Evolutionary conservation across 2,329 filamentous ascomycete genomes (phyloP).

Genomic region (Ceratocystis alfenasii): DNA sequence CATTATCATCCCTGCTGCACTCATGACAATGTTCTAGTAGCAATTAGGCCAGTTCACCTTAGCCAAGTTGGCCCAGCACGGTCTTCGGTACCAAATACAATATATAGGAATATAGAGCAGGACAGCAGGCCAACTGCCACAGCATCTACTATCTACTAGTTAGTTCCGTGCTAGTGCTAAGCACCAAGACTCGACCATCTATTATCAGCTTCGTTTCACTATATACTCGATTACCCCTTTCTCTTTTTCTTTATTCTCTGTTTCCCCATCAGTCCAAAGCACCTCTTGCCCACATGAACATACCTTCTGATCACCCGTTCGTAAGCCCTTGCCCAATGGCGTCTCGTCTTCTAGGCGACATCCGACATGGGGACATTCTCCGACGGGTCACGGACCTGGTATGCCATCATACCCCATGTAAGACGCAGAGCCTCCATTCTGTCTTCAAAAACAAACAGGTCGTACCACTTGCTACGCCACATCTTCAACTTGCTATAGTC

Average conservation of each 20-base stretch:
- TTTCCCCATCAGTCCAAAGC: neutral
- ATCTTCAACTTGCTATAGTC: conserved; percentile 44
- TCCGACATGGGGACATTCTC: conserved; percentile 15
- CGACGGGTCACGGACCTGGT: conserved; percentile 40
- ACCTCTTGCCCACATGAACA: conserved; percentile 2
- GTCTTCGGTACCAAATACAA: neutral
- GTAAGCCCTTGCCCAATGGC: conserved; percentile 12
- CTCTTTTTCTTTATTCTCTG: conserved; percentile 9
- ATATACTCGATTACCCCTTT: neutral
- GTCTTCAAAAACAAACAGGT: conserved; percentile 44
- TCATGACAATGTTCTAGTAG: too few species aligned
- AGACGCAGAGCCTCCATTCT: conserved; percentile 45
- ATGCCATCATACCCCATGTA: conserved; percentile 49
- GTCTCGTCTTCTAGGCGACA: conserved; percentile 14
- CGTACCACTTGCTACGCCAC: conserved; percentile 50
- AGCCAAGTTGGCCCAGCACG: too few species aligned
- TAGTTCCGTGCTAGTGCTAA: neutral
- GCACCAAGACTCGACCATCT: conserved; percentile 1
- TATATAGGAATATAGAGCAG: neutral
- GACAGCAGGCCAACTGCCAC: neutral
- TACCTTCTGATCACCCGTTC: conserved; percentile 1
- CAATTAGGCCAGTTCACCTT: too few species aligned
- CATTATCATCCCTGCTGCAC: too few species aligned
- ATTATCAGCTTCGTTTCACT: neutral
- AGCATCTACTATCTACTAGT: neutral